Conservation (phyloP, 176 grass and related monocot species). For the Zoysia japonica region DNA sequence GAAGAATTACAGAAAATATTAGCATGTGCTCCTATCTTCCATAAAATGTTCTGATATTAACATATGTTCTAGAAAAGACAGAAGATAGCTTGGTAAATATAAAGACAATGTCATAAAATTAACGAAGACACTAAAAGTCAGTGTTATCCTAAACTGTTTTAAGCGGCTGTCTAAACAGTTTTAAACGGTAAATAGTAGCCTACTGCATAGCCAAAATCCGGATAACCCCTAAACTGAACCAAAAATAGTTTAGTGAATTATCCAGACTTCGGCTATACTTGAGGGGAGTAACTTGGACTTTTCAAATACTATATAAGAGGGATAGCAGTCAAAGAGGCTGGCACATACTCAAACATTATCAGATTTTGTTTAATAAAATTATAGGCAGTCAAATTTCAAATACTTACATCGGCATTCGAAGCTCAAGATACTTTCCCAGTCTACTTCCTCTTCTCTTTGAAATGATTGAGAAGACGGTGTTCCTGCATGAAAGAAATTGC, state of each 20-base stretch:
- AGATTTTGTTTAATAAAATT: conserved; percentile 27
- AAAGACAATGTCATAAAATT: no score
- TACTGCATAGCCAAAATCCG: no score
- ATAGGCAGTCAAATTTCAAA: neutral
- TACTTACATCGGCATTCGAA: conserved; percentile 33
- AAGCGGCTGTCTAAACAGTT: no score
- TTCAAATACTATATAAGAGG: neutral
- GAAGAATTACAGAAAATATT: conserved; percentile 19
- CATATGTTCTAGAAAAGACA: neutral
- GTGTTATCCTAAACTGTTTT: no score
- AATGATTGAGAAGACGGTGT: conserved; percentile 10
- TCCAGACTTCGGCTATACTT: no score
- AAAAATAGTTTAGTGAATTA: no score
- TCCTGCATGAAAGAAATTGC: conserved; percentile 43
- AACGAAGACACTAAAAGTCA: no score
- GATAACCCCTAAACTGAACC: no score
- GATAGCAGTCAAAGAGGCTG: conserved; percentile 24
- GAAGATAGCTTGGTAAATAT: neutral
- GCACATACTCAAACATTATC: neutral
- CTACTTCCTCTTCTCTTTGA: conserved; percentile 4
- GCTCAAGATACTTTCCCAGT: conserved; percentile 29
- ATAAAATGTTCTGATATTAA: neutral
- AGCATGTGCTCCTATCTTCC: neutral
- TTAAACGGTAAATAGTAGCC: no score
- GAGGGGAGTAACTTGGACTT: no score